A percentile compares a stretch with the other conserved stretches of the same genome.
phyloP scores from a whole-genome alignment of 768 basidiomycete species.

The Auricularia sp. region DNA sequence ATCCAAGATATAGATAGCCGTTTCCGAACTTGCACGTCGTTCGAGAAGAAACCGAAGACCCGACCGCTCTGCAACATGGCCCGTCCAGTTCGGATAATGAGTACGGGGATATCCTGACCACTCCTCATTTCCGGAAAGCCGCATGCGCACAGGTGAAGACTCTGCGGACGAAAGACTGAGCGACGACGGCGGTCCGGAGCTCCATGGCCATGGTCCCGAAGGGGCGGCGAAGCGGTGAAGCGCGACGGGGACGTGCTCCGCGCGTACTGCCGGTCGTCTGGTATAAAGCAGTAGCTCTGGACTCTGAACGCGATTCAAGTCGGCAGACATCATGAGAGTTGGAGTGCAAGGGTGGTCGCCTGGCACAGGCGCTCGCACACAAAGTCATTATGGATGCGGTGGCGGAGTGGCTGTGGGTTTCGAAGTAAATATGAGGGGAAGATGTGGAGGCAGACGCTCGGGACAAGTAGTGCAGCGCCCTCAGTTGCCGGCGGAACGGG shows the following conservation, averaged over 20 bases:
- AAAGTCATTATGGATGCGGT: neutral
- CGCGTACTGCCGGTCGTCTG: neutral
- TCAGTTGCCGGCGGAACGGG: too few relatives aligned
- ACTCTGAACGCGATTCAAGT: neutral
- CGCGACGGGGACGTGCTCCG: constrained; percentile 1
- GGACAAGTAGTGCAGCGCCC: too few relatives aligned
- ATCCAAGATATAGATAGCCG: neutral
- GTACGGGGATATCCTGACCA: constrained; percentile 38
- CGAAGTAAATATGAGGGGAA: too few relatives aligned
- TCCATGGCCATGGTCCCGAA: constrained; percentile 28
- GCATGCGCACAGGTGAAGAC: neutral
- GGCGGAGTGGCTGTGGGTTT: neutral
- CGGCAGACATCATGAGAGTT: neutral
- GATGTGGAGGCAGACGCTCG: too few relatives aligned
- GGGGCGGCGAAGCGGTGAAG: constrained; percentile 31
- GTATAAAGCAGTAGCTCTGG: neutral
- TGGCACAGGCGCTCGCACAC: neutral
- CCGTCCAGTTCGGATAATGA: constrained; percentile 49
- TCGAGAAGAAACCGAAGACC: constrained; percentile 17
- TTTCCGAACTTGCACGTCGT: constrained; percentile 11
- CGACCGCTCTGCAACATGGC: constrained; percentile 29
- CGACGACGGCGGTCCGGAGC: neutral
- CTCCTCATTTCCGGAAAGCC: neutral
- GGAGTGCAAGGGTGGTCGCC: neutral
- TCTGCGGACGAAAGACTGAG: neutral